A percentile compares a stretch with the other conserved stretches of the same genome.
These are phyloP conservation scores for Dillenia turbinata DNA, from an alignment of 164 flowering plant species.

Conservation along the genomic window DNA sequence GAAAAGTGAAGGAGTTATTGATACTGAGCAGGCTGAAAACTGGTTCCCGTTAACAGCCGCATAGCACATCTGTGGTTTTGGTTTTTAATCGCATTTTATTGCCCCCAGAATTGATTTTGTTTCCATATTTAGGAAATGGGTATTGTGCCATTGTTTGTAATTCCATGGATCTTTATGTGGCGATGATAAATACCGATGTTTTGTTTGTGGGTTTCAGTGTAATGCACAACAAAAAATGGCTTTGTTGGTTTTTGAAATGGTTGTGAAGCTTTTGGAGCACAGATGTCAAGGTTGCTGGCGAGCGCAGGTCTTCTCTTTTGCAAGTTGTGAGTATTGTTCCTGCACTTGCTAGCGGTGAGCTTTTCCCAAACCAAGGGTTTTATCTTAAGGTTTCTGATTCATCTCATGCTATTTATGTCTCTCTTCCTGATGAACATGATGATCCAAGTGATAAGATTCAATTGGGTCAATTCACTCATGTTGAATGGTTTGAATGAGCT, in stretches of 20 bases:
- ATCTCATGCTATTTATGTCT: conserved; percentile 88
- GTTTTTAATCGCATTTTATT: background rate
- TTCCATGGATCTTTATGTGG: too few relatives aligned
- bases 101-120: background rate
- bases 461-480: conserved; percentile 89
- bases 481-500: conserved; percentile 74
- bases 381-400: conserved; percentile 95
- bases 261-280: conserved; percentile 86
- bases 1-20: conserved; percentile 97
- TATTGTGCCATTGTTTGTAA: background rate
- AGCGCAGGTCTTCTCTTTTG: conserved; percentile 46
- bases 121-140: background rate
- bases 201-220: conserved; percentile 15
- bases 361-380: conserved; percentile 81
- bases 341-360: conserved; percentile 83
- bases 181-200: conserved; percentile 1
- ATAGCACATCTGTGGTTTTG: conserved; percentile 84
- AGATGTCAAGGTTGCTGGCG: conserved; percentile 86
- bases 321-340: conserved; percentile 93
- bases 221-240: conserved; percentile 65
- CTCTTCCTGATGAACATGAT: conserved; percentile 96
- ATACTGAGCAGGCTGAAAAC: conserved; percentile 98
- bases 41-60: conserved; percentile 99
- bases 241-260: conserved; percentile 79
- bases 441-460: conserved; percentile 94